Evolutionary conservation across 345 rosid genomes (phyloP), one percentile per base, ranked within the genome.

Genomic region (Populus nigra): DNA sequence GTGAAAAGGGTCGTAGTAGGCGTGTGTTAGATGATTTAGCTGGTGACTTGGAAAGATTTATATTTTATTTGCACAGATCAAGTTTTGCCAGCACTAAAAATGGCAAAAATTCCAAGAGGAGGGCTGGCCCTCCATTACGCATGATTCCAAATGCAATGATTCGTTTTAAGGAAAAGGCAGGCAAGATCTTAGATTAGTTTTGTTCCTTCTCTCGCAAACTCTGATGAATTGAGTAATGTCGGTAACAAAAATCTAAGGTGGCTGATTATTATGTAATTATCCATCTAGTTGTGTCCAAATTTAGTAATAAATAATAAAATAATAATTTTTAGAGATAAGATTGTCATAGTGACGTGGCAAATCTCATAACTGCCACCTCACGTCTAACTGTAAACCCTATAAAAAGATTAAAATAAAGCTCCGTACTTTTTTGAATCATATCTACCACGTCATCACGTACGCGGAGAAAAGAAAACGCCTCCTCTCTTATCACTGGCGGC

Each of bases 391-490:
- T 57, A n/a, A 29, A n/a, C 27, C n/a, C 2, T n/a, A 25, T n/a
- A n/a, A n/a, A 57, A 3, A 8, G 13, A 22, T n/a, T 59, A 10
- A 8, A 59, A 59, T 8, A n/a, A 59, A 59, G 15, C 29, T n/a
- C 29, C 63, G 9, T 59, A 12, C 63, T 9, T 23, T 1, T 59
- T 9, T 59, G 23, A 50, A 72, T 20, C 35, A 0, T 17, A 16
- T 29, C 63, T 23, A 27, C 70, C 69, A 63, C 77, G 59, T 62
- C 77, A 65, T 74, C 61, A 5, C 76, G 12, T 18, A 29, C 23
- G 61, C 69, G 5, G 77, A 59, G 63, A 65, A 75, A 47, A 75
- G 13, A 59, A 59, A 66, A 47, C 70, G 61, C 38, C 43, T 29
- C 27, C 18, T 20, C 15, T 33, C 39, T 16, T 17, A 15, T 73